A percentile compares a stretch with the other conserved stretches of the same genome.
Conservation (phyloP, 768 basidiomycete species). For the Collybia sordida region DNA sequence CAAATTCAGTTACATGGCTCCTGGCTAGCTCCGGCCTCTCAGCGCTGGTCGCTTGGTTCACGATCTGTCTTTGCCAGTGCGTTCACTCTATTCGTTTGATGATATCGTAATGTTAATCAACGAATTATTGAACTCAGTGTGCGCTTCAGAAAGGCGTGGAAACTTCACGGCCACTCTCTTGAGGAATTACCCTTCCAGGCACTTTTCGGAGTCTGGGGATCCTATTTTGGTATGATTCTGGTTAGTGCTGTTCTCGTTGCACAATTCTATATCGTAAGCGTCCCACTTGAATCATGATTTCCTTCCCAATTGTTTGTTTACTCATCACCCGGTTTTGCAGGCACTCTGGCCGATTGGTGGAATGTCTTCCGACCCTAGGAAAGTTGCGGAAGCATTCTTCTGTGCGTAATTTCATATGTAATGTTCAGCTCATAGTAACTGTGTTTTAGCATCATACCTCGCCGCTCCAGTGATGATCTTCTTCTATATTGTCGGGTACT, state of each 20-base stretch:
- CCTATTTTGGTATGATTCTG: conserved; percentile 42
- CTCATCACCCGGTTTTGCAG: conserved; percentile 12
- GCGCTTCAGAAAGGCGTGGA: conserved; percentile 44
- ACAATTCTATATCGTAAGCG: conserved; percentile 41
- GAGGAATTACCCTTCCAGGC: conserved; percentile 45
- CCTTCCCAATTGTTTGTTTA: not conserved
- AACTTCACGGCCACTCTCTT: conserved; percentile 39
- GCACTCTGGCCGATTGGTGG: conserved; percentile 41
- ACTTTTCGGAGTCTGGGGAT: conserved; percentile 42
- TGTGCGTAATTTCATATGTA: conserved; percentile 17
- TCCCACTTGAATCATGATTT: not conserved
- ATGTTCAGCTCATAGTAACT: no score
- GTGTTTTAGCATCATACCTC: conserved; percentile 31
- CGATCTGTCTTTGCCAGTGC: conserved; percentile 44
- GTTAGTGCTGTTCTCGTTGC: conserved; percentile 40
- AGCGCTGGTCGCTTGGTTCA: not conserved
- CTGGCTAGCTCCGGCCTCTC: not conserved
- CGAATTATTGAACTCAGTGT: conserved; percentile 24
- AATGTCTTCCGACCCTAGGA: conserved; percentile 20
- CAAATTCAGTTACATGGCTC: not conserved
- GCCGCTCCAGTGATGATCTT: conserved; percentile 38
- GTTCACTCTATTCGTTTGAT: conserved; percentile 9
- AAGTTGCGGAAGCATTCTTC: conserved; percentile 36
- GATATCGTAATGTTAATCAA: not conserved
- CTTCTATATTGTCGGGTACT: conserved; percentile 35